Base-by-base conservation (phyloP, 257 asterid species). In the Ilex asprella region DNA sequence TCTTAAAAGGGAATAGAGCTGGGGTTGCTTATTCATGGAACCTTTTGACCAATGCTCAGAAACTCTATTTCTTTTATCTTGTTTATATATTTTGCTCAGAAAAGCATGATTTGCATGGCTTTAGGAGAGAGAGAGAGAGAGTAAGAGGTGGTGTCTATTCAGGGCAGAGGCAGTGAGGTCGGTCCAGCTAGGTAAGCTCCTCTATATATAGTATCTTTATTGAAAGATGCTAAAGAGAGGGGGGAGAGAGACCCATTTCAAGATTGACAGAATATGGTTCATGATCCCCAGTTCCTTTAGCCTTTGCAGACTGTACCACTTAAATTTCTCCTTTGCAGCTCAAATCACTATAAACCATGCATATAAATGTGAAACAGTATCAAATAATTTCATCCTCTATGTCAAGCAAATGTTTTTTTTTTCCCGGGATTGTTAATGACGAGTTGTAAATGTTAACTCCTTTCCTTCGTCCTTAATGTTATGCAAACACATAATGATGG, bases 151-250 rank as follows among this genome's bases (percentile, higher is more conserved):
- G 50, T 72, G 69, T 69, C 73, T 39, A 67, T 65, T 67, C 67
- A 70, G 39, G 56, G 67, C 56, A 62, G 70, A 59, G 60, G 66
- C 67, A 69, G 60, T 58, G 54, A 62, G 74, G 66, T 59, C 64
- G 54, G 66, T 55, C 46, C 41, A 56, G 58, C 65, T 67, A 59
- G 6, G 61, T 46, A 43, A 44, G 43, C 68, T 62, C 59, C 35
- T 58, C 58, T 62, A 56, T 52, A 60, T 47, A 46, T 41, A 62
- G 16, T 68, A 62, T 67, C 85, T 80, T 69, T 72, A 83, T 65
- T 71, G 68, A 71, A 75, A 73, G 70, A 61, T 77, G 73, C 30
- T 62, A 57, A 77, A 73, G 63, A 74, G 56, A 21, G 27, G 27
- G 27, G 27, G 27, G 64, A 12, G 56, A 55, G 43, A 63, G 56